Evolutionary conservation across 1,284 basidiomycete genomes (phyloP).

Genomic region (Microbotryum scabiosae): DNA sequence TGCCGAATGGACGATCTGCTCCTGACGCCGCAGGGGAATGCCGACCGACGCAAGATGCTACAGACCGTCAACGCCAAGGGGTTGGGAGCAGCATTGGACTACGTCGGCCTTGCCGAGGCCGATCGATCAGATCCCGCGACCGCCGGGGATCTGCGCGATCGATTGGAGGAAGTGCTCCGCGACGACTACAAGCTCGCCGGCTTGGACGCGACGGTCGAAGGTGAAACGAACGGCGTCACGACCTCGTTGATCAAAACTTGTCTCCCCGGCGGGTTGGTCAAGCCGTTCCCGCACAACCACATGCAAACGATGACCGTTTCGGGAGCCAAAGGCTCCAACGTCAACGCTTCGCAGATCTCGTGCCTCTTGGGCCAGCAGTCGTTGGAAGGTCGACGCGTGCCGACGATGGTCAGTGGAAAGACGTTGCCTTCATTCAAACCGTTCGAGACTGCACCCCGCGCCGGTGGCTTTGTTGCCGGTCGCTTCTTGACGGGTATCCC

Average conservation of each 20-base stretch:
- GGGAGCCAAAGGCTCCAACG: conserved; percentile 94
- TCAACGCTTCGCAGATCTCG: conserved; percentile 97
- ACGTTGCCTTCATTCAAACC: conserved; percentile 94
- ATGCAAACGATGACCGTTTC: conserved; percentile 99
- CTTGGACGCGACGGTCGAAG: conserved; percentile 66
- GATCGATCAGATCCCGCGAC: conserved; percentile 56
- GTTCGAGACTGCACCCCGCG: conserved; percentile 93
- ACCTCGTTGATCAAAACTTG: conserved; percentile 62
- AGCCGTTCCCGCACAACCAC: conserved; percentile 95
- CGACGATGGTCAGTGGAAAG: conserved; percentile 98
- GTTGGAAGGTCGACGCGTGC: conserved; percentile 94
- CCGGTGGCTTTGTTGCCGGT: conserved; percentile 98
- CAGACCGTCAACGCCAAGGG: conserved; percentile 63
- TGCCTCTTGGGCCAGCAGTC: conserved; percentile 96
- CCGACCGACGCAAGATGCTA: conserved; percentile 60
- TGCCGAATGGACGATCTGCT: conserved; percentile 98
- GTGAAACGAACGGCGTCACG: conserved; percentile 80
- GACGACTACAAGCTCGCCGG: conserved; percentile 97
- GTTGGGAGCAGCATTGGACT: conserved; percentile 69
- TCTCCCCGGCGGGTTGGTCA: conserved; percentile 78
- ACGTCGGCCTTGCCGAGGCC: conserved; percentile 58
- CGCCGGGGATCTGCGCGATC: conserved; percentile 47
- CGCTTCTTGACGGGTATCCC: conserved; percentile 98
- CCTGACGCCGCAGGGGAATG: conserved; percentile 74
- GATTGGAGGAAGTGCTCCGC: conserved; percentile 85